Conservation (phyloP, 345 rosid genomes). For the Citrus inodora region DNA sequence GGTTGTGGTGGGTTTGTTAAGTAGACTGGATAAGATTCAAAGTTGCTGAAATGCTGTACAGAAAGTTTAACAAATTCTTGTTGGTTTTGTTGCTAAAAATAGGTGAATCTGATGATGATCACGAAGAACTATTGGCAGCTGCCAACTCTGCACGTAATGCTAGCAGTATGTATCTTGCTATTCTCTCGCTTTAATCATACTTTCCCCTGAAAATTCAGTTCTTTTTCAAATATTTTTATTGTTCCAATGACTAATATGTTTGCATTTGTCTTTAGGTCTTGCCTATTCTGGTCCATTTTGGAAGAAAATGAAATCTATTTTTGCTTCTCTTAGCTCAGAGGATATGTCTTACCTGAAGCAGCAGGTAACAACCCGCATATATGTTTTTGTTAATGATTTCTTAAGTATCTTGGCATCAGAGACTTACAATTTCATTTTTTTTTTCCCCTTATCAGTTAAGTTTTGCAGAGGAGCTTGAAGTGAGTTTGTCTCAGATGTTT, state of each 20-base stretch:
- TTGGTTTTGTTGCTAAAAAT: background rate
- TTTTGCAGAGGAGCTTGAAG: conserved; percentile 69
- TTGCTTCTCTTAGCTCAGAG: conserved; percentile 58
- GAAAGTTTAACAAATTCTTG: background rate
- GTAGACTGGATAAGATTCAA: background rate
- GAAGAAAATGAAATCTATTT: conserved; percentile 81
- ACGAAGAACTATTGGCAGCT: conserved; percentile 76
- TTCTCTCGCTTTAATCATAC: background rate
- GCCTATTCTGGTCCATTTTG: conserved; percentile 77
- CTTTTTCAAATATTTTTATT: background rate
- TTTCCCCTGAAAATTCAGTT: background rate
- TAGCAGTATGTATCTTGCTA: conserved; percentile 45
- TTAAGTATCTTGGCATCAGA: background rate
- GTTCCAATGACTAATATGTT: conserved; percentile 8
- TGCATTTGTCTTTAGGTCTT: conserved; percentile 43
- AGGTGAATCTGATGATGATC: conserved; percentile 91
- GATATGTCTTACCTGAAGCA: conserved; percentile 67
- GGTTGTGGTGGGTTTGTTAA: background rate
- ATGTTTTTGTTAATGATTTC: conserved; percentile 9
- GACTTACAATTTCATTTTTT: conserved; percentile 18
- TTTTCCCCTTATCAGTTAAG: conserved; percentile 41
- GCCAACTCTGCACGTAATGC: conserved; percentile 77
- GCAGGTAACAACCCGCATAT: conserved; percentile 51
- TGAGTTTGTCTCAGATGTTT: conserved; percentile 58
- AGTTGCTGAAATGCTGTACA: background rate